Percentiles rank a stretch among this genome's conserved stretches.
Conservation (phyloP, 441 rosid genomes). For the Syzygium syzygioides region DNA sequence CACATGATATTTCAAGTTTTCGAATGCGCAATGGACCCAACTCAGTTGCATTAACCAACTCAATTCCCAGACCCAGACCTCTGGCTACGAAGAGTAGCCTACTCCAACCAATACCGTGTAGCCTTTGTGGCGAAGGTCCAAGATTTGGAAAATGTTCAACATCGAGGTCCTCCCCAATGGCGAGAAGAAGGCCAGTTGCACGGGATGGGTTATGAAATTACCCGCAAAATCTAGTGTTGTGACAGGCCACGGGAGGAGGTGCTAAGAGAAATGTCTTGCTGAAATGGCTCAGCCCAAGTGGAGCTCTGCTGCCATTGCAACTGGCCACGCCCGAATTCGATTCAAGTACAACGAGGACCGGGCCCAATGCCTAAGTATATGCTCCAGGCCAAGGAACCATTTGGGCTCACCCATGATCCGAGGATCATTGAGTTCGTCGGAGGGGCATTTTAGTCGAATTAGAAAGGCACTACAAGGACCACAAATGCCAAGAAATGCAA, state of each 20-base stretch:
- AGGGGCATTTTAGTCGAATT: not conserved
- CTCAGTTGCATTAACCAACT: not conserved
- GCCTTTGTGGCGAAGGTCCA: not conserved
- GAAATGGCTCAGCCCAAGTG: not conserved
- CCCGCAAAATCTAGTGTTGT: not conserved
- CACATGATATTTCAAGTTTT: no score
- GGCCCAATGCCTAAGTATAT: not conserved
- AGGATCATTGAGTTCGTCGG: not conserved
- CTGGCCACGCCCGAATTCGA: not conserved
- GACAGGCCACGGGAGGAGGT: not conserved
- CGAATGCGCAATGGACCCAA: not conserved
- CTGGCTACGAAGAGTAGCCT: not conserved
- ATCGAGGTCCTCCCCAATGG: not conserved
- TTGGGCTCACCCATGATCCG: not conserved
- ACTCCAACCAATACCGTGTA: not conserved
- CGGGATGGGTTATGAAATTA: not conserved
- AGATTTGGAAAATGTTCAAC: not conserved
- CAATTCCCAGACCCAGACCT: not conserved
- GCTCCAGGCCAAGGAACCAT: not conserved
- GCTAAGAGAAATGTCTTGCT: not conserved
- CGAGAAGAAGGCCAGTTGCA: not conserved
- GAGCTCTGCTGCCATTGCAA: not conserved
- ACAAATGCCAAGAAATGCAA: not conserved
- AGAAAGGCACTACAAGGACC: not conserved
- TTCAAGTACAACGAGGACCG: not conserved